These are phyloP conservation scores for Microthlaspi erraticum DNA, from an alignment of 345 rosid genomes.

Conservation along the genomic window DNA sequence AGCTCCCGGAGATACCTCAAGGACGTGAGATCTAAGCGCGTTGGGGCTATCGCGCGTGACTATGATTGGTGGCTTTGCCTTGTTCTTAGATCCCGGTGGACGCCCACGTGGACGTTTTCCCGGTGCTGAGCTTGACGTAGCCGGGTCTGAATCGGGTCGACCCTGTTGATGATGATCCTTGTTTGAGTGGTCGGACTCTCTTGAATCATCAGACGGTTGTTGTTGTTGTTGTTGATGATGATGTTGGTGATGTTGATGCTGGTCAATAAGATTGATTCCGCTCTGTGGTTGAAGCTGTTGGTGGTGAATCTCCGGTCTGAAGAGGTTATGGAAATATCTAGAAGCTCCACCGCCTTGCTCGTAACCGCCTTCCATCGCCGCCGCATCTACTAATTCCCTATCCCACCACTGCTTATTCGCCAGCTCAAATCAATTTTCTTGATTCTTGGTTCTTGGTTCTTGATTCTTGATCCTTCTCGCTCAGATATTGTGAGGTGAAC, in stretches of 20 bases:
- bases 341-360: constrained; percentile 48
- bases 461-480: constrained; percentile 33
- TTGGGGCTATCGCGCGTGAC: constrained; percentile 77
- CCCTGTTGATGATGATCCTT: constrained; percentile 36
- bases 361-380: constrained; percentile 59
- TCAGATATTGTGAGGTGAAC: constrained; percentile 34
- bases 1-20: constrained; percentile 67
- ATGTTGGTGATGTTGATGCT: constrained; percentile 32
- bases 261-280: constrained; percentile 42
- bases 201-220: constrained; percentile 47
- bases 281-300: constrained; percentile 52
- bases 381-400: constrained; percentile 46
- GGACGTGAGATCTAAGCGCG: constrained; percentile 77
- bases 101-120: constrained; percentile 81
- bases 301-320: constrained; percentile 54
- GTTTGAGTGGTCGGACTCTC: constrained; percentile 45
- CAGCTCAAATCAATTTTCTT: constrained; percentile 42
- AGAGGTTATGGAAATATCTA: constrained; percentile 53
- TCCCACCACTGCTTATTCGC: constrained; percentile 62
- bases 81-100: constrained; percentile 83
- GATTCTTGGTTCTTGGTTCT: neutral
- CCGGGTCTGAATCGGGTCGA: constrained; percentile 45
- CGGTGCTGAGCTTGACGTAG: constrained; percentile 44
- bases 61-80: constrained; percentile 72
- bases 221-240: neutral